phyloP scores from a whole-genome alignment of 228 moss, liverwort and hornwort species.

The Sphagnum fallax region DNA sequence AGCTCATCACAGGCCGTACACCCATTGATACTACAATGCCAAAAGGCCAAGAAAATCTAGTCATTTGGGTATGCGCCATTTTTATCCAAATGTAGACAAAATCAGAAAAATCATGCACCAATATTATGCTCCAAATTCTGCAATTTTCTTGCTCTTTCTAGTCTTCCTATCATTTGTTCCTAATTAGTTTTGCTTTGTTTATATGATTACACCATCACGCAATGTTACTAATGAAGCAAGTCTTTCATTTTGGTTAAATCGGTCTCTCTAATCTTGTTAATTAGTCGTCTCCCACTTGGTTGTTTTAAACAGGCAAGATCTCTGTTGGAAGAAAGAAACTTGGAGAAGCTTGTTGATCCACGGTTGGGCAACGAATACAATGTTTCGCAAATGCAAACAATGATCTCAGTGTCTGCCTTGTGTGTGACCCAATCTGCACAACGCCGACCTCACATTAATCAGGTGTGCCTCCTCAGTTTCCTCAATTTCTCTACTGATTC shows the following conservation, averaged over 20 bases:
- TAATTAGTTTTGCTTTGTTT: no score
- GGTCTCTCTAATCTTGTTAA: constrained; percentile 3
- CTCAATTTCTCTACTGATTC: neutral
- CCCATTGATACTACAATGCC: constrained; percentile 66
- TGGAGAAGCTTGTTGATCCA: constrained; percentile 65
- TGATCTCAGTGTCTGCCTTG: constrained; percentile 75
- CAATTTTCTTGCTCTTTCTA: no score
- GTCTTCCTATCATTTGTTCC: no score
- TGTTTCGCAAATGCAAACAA: constrained; percentile 55
- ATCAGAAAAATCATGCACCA: no score
- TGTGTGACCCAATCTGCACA: constrained; percentile 84
- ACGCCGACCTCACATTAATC: constrained; percentile 84
- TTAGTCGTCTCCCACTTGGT: no score
- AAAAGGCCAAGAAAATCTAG: constrained; percentile 75
- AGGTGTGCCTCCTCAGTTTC: constrained; percentile 14
- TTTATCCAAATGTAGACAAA: no score
- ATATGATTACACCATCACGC: no score
- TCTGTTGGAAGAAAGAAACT: constrained; percentile 56
- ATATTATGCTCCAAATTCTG: no score
- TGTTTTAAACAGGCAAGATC: constrained; percentile 64
- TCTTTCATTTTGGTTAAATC: constrained; percentile 21
- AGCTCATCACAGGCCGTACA: constrained; percentile 73
- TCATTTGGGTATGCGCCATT: constrained; percentile 62
- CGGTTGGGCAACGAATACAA: constrained; percentile 52
- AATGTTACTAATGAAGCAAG: neutral